A percentile compares a stretch with the other conserved stretches of the same genome.
Evolutionary conservation across 257 asterid species (phyloP).

Genomic region (Phtheirospermum japonicum): DNA sequence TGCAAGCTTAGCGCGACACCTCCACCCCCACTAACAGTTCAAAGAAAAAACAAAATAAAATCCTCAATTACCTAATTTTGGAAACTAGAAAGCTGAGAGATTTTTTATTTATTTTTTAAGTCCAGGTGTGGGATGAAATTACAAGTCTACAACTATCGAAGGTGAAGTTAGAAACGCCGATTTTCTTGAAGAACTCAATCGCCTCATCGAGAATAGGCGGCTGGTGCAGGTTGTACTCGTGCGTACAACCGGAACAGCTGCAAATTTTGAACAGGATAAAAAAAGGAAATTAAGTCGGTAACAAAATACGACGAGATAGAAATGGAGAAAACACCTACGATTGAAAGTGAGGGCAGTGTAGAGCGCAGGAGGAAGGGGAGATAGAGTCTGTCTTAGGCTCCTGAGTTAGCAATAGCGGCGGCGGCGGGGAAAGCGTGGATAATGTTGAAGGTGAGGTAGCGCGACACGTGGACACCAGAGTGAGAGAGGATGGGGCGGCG

Average conservation of each 20-base stretch:
- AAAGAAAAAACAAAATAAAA: not conserved
- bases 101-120: not conserved
- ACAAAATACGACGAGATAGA: not conserved
- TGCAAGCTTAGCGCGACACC: conserved; percentile 95
- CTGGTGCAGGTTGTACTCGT: conserved; percentile 70
- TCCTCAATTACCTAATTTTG: conserved; percentile 8
- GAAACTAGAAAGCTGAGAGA: conserved; percentile 24
- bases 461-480: conserved; percentile 33
- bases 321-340: conserved; percentile 35
- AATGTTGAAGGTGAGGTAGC: conserved; percentile 26
- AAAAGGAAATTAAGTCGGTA: not conserved
- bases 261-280: conserved; percentile 15
- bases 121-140: conserved; percentile 19
- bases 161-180: conserved; percentile 63
- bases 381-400: conserved; percentile 31
- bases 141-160: conserved; percentile 86
- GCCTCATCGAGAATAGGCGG: conserved; percentile 72
- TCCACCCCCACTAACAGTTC: conserved; percentile 84
- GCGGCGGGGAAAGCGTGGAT: conserved; percentile 28
- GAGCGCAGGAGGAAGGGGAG: conserved; percentile 55
- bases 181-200: conserved; percentile 48
- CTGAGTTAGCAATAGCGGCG: conserved; percentile 23
- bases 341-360: conserved; percentile 72
- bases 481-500: conserved; percentile 26
- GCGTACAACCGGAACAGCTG: conserved; percentile 97